Percentiles rank a stretch among this genome's conserved stretches.
Evolutionary conservation across 192 early-diverging fungal genomes (phyloP).

Genomic region (Coemansia sp.): DNA sequence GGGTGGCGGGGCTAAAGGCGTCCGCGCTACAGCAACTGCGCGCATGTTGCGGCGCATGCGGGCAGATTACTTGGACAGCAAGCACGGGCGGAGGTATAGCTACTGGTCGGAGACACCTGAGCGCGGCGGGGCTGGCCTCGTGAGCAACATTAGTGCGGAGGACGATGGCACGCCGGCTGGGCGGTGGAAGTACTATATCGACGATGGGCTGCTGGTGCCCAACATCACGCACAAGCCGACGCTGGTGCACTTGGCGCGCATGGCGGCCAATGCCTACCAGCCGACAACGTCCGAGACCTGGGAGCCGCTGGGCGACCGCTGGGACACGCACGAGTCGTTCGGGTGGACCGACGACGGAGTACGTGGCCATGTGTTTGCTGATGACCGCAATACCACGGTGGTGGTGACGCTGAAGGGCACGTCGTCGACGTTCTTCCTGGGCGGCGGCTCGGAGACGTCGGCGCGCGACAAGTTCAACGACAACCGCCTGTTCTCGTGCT

Average conservation of each 20-base stretch:
- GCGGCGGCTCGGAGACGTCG: conserved; percentile 69
- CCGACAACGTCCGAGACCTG: conserved; percentile 62
- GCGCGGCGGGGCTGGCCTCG: background rate
- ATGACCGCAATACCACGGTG: conserved; percentile 62
- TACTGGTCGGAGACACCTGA: conserved; percentile 33
- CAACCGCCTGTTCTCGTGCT: conserved; percentile 95
- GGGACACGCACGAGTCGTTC: conserved; percentile 66
- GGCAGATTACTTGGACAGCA: conserved; percentile 29
- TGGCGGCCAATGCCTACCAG: conserved; percentile 86
- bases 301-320: conserved; percentile 67
- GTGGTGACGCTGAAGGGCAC: conserved; percentile 90
- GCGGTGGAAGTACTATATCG: conserved; percentile 48
- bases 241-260: conserved; percentile 69
- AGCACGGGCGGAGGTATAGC: conserved; percentile 39
- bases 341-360: conserved; percentile 75
- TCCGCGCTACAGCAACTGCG: conserved; percentile 28
- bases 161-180: conserved; percentile 13
- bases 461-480: conserved; percentile 81
- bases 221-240: conserved; percentile 72
- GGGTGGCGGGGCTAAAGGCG: background rate
- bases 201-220: conserved; percentile 60
- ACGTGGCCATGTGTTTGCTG: conserved; percentile 85
- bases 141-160: background rate
- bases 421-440: conserved; percentile 62
- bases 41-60: conserved; percentile 34